These are phyloP conservation scores for Stylonectria norvegica DNA, from an alignment of 2,329 filamentous ascomycete species.

Conservation along the genomic window DNA sequence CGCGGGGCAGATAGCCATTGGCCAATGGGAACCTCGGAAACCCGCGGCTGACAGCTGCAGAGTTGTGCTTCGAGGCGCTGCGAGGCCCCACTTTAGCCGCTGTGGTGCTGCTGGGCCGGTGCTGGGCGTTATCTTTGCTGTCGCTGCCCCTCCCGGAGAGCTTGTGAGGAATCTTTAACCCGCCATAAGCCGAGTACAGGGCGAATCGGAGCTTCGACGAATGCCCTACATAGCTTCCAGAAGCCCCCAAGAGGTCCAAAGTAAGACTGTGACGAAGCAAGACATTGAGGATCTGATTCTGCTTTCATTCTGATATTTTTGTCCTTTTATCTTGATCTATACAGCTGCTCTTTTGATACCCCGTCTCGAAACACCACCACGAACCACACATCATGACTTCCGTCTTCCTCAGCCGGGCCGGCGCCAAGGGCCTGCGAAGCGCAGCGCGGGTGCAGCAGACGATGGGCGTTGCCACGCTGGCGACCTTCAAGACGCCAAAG, in stretches of 20 bases:
- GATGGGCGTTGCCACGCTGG: constrained; percentile 56
- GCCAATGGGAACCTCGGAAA: constrained; percentile 15
- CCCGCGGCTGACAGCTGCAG: too few relatives aligned
- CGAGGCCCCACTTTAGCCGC: too few relatives aligned
- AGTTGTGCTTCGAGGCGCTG: too few relatives aligned
- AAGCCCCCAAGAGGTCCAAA: neutral
- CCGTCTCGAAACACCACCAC: constrained; percentile 6
- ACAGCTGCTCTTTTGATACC: constrained; percentile 26
- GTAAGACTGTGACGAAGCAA: too few relatives aligned
- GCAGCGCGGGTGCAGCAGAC: constrained; percentile 28
- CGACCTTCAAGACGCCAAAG: constrained; percentile 81
- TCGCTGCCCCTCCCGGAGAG: neutral
- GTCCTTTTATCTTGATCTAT: too few relatives aligned
- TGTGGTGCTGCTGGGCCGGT: too few relatives aligned
- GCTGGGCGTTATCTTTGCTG: too few relatives aligned
- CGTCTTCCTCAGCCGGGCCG: constrained; percentile 32
- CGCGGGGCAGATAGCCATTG: constrained; percentile 17
- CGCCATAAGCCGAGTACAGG: constrained; percentile 29
- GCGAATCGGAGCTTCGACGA: neutral
- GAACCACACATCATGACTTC: constrained; percentile 30
- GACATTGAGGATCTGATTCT: too few relatives aligned
- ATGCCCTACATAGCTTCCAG: neutral
- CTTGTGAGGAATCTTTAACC: constrained; percentile 19
- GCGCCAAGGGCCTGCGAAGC: constrained; percentile 30
- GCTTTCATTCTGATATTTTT: too few relatives aligned